A percentile compares a stretch with the other conserved stretches of the same genome.
Evolutionary conservation across 2,329 filamentous ascomycete species (phyloP).

Genomic region (Colletotrichum simmondsii): DNA sequence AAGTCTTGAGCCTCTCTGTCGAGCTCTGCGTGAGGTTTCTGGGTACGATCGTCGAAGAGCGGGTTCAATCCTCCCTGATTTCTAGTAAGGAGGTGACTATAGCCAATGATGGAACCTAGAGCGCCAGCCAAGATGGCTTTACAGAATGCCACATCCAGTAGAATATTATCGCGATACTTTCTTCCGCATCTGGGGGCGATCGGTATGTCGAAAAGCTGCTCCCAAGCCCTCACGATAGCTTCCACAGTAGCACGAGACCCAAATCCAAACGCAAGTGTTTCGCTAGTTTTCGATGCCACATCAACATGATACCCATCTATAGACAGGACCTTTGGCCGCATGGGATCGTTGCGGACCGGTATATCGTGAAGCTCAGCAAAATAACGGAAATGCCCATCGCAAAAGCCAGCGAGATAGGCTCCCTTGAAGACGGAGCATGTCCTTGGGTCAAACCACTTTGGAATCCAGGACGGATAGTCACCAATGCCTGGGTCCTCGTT

Average conservation of each 20-base stretch:
- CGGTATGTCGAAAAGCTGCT: neutral
- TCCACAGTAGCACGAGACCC: neutral
- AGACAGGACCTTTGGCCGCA: conserved; percentile 20
- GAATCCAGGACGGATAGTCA: conserved; percentile 34
- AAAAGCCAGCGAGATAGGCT: conserved; percentile 31
- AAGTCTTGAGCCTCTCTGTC: conserved; percentile 6
- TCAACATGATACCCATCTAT: conserved; percentile 32
- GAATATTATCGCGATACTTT: conserved; percentile 22
- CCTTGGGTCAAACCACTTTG: conserved; percentile 33
- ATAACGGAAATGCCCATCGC: conserved; percentile 22
- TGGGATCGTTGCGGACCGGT: neutral
- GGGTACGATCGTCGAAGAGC: conserved; percentile 1
- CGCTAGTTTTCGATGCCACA: conserved; percentile 11
- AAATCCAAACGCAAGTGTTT: neutral
- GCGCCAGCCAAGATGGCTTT: conserved; percentile 23
- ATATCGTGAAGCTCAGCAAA: conserved; percentile 23
- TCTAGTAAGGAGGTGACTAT: neutral
- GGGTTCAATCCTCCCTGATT: conserved; percentile 15
- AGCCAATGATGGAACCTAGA: conserved; percentile 17
- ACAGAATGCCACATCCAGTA: conserved; percentile 30
- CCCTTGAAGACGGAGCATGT: conserved; percentile 20
- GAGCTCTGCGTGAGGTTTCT: neutral
- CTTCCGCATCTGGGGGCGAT: conserved; percentile 1
- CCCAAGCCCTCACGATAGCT: conserved; percentile 8
- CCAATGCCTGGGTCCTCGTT: conserved; percentile 20